Conservation (phyloP, 345 rosid species). For the Cardiospermum halicacabum region DNA sequence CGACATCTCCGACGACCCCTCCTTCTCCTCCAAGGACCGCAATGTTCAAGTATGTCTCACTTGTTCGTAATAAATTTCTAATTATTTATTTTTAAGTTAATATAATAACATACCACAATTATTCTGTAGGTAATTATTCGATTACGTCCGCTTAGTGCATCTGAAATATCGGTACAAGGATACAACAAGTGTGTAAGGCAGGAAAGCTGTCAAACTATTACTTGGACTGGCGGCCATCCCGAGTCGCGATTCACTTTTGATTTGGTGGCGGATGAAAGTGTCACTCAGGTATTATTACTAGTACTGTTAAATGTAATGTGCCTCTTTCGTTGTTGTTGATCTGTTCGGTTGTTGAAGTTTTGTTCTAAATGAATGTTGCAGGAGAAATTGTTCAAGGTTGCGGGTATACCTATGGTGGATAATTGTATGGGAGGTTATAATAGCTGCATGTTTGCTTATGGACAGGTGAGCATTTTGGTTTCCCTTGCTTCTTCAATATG, state of each 20-base stretch:
- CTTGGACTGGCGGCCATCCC: slow-evolving; percentile 78
- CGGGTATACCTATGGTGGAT: slow-evolving; percentile 97
- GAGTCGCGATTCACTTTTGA: slow-evolving; percentile 94
- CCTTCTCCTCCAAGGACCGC: slow-evolving; percentile 94
- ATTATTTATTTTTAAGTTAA: neutral
- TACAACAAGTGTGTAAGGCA: slow-evolving; percentile 68
- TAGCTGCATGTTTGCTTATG: slow-evolving; percentile 99
- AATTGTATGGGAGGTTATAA: slow-evolving; percentile 95
- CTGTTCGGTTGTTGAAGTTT: slow-evolving; percentile 5
- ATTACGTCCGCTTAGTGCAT: slow-evolving; percentile 74
- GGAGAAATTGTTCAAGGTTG: slow-evolving; percentile 88
- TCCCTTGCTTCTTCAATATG: no score
- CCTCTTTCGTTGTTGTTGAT: neutral
- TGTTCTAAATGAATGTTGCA: slow-evolving; percentile 22
- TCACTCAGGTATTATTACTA: slow-evolving; percentile 56
- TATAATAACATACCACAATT: no score
- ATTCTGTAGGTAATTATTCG: slow-evolving; percentile 80
- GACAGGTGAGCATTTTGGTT: slow-evolving; percentile 55
- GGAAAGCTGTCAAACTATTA: slow-evolving; percentile 75
- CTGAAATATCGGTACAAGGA: slow-evolving; percentile 85
- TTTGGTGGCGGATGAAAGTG: slow-evolving; percentile 83
- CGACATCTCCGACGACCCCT: slow-evolving; percentile 80
- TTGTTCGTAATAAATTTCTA: neutral
- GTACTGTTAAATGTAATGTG: neutral
- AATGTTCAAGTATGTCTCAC: slow-evolving; percentile 66